These are phyloP conservation scores for Cydonia oblonga DNA, from an alignment of 331 rosid genomes.

Conservation along the genomic window DNA sequence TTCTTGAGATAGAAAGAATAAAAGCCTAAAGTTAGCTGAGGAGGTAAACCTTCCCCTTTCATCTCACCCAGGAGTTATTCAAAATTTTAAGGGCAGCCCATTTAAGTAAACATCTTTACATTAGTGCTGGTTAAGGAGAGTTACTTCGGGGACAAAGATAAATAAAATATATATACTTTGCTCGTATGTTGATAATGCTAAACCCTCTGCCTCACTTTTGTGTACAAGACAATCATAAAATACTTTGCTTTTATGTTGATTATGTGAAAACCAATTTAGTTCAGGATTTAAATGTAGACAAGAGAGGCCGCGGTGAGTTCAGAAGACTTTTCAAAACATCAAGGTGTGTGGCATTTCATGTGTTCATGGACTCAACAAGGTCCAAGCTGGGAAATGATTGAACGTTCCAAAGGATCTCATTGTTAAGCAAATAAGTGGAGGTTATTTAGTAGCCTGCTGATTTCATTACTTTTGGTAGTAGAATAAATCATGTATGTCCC, in stretches of 20 bases:
- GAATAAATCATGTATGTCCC: not conserved
- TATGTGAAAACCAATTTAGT: not conserved
- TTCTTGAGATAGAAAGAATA: too few relatives aligned
- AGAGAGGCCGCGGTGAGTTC: not conserved
- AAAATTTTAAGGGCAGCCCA: not conserved
- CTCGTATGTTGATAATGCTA: not conserved
- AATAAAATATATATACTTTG: not conserved
- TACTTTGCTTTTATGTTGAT: too few relatives aligned
- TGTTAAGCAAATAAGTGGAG: not conserved
- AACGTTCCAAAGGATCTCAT: not conserved
- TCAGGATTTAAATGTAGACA: not conserved
- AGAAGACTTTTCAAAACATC: not conserved
- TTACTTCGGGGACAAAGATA: not conserved
- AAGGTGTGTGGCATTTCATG: not conserved
- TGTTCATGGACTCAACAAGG: not conserved
- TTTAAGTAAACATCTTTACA: not conserved
- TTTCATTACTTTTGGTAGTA: not conserved
- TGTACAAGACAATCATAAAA: not conserved
- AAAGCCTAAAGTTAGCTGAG: not conserved
- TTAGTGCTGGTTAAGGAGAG: not conserved
- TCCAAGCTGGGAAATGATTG: not conserved
- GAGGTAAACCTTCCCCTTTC: not conserved
- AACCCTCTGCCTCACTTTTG: not conserved
- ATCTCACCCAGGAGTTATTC: not conserved
- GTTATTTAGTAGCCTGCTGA: not conserved